phyloP scores from a whole-genome alignment of 176 grass and related monocot genomes.

The Raddia distichophylla region DNA sequence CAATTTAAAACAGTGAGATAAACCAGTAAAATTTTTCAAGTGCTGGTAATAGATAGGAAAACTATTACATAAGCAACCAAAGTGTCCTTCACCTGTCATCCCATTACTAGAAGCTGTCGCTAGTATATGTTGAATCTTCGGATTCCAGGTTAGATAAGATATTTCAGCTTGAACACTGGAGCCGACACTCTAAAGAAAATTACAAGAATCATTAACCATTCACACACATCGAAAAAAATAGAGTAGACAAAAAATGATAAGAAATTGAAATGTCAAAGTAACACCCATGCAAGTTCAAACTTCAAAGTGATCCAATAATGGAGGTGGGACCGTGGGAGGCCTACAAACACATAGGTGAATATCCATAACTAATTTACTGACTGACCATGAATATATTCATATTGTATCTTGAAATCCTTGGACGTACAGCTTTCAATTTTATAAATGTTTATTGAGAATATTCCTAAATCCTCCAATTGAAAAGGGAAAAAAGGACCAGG shows the following conservation, averaged over 20 bases:
- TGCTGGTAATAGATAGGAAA: conserved; percentile 6
- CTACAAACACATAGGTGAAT: neutral
- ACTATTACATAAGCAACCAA: conserved; percentile 17
- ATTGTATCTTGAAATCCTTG: neutral
- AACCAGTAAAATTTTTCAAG: conserved; percentile 3
- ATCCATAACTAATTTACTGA: neutral
- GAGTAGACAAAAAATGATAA: neutral
- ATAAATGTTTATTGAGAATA: neutral
- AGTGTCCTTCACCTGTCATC: conserved; percentile 63
- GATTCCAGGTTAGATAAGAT: conserved; percentile 94
- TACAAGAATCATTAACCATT: conserved; percentile 28
- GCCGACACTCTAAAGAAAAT: conserved; percentile 73
- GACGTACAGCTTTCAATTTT: neutral
- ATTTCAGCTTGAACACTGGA: conserved; percentile 87
- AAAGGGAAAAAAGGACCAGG: neutral
- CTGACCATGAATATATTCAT: neutral
- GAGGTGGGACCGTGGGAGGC: neutral
- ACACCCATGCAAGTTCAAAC: neutral
- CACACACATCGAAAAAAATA: conserved; percentile 25
- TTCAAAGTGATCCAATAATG: neutral
- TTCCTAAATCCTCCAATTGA: neutral
- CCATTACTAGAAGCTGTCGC: conserved; percentile 92
- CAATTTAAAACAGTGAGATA: conserved; percentile 39
- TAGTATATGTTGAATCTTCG: conserved; percentile 92
- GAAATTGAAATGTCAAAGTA: conserved; percentile 24